Base-by-base conservation (phyloP, 169 alveolate genomes). In the Plasmodium vinckei region DNA sequence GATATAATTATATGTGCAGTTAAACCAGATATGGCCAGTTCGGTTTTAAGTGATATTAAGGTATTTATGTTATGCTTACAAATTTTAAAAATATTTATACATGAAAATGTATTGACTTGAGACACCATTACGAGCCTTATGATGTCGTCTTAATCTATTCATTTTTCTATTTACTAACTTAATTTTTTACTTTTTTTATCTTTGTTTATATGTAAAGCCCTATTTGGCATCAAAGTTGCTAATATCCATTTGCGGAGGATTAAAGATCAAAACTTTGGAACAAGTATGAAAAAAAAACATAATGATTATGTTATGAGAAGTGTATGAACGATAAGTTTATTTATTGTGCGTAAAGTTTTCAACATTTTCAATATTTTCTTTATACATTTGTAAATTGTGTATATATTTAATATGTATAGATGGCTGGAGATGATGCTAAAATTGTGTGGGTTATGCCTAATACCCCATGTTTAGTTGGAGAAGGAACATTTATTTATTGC, bases 371-470 rank as follows among this genome's bases (percentile, higher is more conserved):
- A 27, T 3, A 3, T 27, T 27, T 33, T 33, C 42, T 71, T 9
- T 0, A 23, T 59, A 10, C 13, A 33, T 63, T 12, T 49, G 1
- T 60, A 73, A 13, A 25, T 59, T 59, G 13, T 5, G n/a, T 23
- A 46, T 23, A 5, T 73, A 4, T 59, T 44, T 44, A 21, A 9
- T 9, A 4, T 54, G 39, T 33, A 15, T 46, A 86, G 91, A 46
- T 70, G 63, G 59, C 33, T 17, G 87, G 73, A 6, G 12, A 19
- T 0, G 42, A 51, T 9, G n/a, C 54, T 19, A 86, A 86, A 70
- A 70, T 86, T 15, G 91, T 59, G 56, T 46, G 91, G 65, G 67
- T 86, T 25, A 86, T 86, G 91, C 91, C 91, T 23, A 86, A 86
- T 21, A 86, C 91, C 13, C 87, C 91, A 1, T 69, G 87, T 72